Percentiles rank a stretch among this genome's conserved stretches.
Conservation (phyloP, 305 asterid species). For the Plantago rigida region DNA sequence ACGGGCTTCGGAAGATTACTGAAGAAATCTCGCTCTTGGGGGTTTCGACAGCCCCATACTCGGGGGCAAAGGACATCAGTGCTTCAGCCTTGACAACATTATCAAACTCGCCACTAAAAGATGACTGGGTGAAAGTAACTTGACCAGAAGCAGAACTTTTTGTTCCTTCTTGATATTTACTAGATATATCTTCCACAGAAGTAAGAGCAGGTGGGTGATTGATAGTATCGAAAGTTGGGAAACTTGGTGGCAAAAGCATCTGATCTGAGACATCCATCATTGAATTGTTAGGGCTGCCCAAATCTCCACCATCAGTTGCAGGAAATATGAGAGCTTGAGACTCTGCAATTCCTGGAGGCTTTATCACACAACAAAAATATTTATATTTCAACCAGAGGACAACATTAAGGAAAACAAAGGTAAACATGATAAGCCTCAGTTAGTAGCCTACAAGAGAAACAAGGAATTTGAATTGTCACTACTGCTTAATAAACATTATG, state of each 20-base stretch:
- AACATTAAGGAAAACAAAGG: slow-evolving; percentile 8
- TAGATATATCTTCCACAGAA: slow-evolving; percentile 51
- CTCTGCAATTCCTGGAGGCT: slow-evolving; percentile 97
- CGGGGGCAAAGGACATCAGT: slow-evolving; percentile 90
- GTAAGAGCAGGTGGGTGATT: slow-evolving; percentile 51
- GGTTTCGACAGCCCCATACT: slow-evolving; percentile 89
- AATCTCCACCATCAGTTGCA: slow-evolving; percentile 68
- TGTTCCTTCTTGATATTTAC: slow-evolving; percentile 55
- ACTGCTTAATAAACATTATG: background rate
- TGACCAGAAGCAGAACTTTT: slow-evolving; percentile 45
- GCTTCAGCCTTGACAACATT: slow-evolving; percentile 93
- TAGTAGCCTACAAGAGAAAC: background rate
- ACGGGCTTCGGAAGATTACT: slow-evolving; percentile 71
- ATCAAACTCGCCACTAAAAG: slow-evolving; percentile 65
- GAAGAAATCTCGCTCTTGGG: slow-evolving; percentile 56
- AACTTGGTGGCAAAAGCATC: slow-evolving; percentile 66
- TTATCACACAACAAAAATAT: slow-evolving; percentile 38
- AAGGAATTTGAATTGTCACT: background rate
- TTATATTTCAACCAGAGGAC: slow-evolving; percentile 14
- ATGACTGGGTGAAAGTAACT: slow-evolving; percentile 37
- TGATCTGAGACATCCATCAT: slow-evolving; percentile 84
- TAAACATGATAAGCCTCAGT: background rate
- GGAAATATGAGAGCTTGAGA: slow-evolving; percentile 54
- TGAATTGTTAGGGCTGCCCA: slow-evolving; percentile 66
- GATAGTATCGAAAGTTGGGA: slow-evolving; percentile 63